Percentiles rank a stretch among this genome's conserved stretches.
Conservation (phyloP, 192 early-diverging fungal species). For the Coemansia sp. region DNA sequence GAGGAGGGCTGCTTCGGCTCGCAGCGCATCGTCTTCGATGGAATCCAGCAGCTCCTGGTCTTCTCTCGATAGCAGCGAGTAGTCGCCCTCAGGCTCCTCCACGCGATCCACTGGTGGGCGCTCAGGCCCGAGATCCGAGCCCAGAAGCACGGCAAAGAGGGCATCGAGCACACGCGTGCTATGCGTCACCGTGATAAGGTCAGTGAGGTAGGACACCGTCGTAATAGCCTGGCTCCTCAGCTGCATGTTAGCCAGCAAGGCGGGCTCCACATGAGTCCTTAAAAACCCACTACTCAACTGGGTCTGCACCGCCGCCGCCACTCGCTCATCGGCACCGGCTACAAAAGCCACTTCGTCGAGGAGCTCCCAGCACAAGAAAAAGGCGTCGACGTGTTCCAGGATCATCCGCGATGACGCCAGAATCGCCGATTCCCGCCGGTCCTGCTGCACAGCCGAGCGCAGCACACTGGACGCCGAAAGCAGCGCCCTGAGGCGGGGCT, state of each 20-base stretch:
- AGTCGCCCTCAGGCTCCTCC: background rate
- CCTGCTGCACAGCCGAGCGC: constrained; percentile 24
- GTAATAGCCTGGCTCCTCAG: constrained; percentile 40
- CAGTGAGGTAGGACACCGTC: constrained; percentile 36
- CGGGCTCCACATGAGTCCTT: constrained; percentile 43
- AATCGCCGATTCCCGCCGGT: constrained; percentile 23
- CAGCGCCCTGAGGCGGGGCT: constrained; percentile 13
- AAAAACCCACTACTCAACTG: constrained; percentile 37
- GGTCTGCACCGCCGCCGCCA: constrained; percentile 30
- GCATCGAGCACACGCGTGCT: constrained; percentile 38
- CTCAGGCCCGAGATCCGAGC: constrained; percentile 37
- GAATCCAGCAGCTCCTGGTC: constrained; percentile 37
- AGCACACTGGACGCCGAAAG: constrained; percentile 15
- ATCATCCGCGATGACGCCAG: constrained; percentile 14
- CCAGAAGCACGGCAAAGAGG: constrained; percentile 40
- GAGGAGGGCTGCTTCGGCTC: constrained; percentile 40
- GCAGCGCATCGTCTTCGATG: constrained; percentile 46
- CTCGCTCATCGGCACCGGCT: constrained; percentile 3
- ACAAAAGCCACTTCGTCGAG: constrained; percentile 36
- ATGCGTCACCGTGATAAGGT: constrained; percentile 37
- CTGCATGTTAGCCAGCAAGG: constrained; percentile 23
- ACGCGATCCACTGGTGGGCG: background rate
- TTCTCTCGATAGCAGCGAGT: constrained; percentile 20
- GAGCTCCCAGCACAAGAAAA: constrained; percentile 53
- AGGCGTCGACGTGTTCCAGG: constrained; percentile 40